Percentiles rank a stretch among this genome's conserved stretches.
Evolutionary conservation across 1,284 basidiomycete species (phyloP).

Genomic region (Laetiporus sulphureus): DNA sequence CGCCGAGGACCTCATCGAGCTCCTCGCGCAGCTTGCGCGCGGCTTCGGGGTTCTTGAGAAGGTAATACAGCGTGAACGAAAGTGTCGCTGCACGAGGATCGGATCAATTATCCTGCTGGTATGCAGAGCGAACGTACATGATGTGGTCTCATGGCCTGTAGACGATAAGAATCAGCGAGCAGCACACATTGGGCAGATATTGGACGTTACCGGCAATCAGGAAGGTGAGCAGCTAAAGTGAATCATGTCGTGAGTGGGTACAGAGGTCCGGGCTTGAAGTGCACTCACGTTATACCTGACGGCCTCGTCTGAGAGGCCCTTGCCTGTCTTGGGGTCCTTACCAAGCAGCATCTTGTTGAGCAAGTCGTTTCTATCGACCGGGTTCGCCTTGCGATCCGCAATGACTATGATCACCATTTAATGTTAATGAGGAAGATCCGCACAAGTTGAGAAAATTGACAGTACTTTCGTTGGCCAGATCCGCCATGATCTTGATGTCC

Average conservation of each 20-base stretch:
- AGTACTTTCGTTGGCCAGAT: slow-evolving; percentile 33
- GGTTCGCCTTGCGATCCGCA: slow-evolving; percentile 30
- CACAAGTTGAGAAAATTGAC: too few relatives aligned
- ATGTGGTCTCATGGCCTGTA: slow-evolving; percentile 45
- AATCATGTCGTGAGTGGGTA: neutral
- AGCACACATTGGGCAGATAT: neutral
- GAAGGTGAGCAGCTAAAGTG: slow-evolving; percentile 40
- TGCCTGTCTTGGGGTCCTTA: slow-evolving; percentile 42
- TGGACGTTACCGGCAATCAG: slow-evolving; percentile 50
- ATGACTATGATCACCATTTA: slow-evolving; percentile 28
- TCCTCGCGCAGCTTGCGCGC: slow-evolving; percentile 40
- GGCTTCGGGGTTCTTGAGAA: slow-evolving; percentile 38
- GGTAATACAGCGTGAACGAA: slow-evolving; percentile 35
- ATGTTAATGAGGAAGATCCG: too few relatives aligned
- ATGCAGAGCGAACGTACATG: slow-evolving; percentile 19
- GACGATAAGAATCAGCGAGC: neutral
- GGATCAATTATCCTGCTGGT: too few relatives aligned
- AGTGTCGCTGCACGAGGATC: slow-evolving; percentile 32
- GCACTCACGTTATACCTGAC: slow-evolving; percentile 37
- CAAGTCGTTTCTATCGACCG: slow-evolving; percentile 36
- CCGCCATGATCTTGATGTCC: slow-evolving; percentile 32
- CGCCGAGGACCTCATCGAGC: slow-evolving; percentile 37
- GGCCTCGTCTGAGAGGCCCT: slow-evolving; percentile 35
- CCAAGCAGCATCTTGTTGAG: slow-evolving; percentile 40
- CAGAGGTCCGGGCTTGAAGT: neutral